Conservation (phyloP, 139 green algal genomes). For the Pseudopediastrum boryanum region DNA sequence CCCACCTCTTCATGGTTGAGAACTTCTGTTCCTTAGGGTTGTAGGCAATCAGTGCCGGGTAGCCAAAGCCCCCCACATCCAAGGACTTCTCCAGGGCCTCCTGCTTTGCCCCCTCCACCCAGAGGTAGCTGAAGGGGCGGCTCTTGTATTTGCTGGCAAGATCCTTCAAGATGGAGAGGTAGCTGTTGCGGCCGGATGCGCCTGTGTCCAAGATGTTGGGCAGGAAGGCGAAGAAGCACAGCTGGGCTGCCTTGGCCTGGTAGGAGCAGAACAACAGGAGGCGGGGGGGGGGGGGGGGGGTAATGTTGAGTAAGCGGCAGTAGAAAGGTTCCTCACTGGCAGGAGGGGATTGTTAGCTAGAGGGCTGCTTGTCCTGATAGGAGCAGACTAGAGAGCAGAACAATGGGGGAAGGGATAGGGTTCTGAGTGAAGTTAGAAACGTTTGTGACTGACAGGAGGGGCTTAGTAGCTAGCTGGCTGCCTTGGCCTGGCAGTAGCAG, state of each 20-base stretch:
- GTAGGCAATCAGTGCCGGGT: constrained; percentile 80
- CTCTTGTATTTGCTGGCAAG: constrained; percentile 77
- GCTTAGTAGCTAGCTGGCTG: too few relatives aligned
- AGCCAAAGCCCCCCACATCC: constrained; percentile 83
- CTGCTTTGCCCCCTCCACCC: constrained; percentile 77
- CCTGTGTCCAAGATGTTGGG: constrained; percentile 90
- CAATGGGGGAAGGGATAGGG: too few relatives aligned
- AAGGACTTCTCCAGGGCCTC: constrained; percentile 69
- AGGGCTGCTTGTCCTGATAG: too few relatives aligned
- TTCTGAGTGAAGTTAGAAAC: too few relatives aligned
- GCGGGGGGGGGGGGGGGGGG: background rate
- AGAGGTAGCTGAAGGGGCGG: constrained; percentile 81
- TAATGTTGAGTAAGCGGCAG: too few relatives aligned
- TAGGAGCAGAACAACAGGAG: background rate
- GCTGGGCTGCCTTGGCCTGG: constrained; percentile 47
- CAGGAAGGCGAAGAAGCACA: constrained; percentile 90
- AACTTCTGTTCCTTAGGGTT: constrained; percentile 64
- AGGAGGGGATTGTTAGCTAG: too few relatives aligned
- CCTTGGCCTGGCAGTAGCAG: too few relatives aligned
- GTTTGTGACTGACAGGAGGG: too few relatives aligned
- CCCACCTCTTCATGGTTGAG: constrained; percentile 37
- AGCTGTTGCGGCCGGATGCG: constrained; percentile 71
- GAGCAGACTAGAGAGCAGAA: too few relatives aligned
- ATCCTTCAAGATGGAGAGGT: constrained; percentile 69
- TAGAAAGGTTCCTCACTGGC: too few relatives aligned